phyloP scores from a whole-genome alignment of 2,329 filamentous ascomycete species.

The Alternaria sp. region DNA sequence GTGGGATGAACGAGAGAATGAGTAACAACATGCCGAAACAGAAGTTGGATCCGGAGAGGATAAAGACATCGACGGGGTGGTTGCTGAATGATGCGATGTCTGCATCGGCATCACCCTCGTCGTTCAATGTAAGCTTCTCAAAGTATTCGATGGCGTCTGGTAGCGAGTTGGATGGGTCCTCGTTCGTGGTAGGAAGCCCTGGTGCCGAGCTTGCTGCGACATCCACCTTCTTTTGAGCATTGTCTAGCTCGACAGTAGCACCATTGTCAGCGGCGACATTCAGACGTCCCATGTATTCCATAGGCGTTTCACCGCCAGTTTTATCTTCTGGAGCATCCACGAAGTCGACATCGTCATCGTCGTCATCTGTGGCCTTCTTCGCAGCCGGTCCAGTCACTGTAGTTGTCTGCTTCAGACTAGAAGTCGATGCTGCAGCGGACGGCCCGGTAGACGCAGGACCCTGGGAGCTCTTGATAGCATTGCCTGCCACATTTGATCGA shows the following conservation, averaged over 20 bases:
- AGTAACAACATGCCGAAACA: constrained; percentile 88
- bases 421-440: constrained; percentile 23
- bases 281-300: constrained; percentile 56
- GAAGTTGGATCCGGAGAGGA: constrained; percentile 86
- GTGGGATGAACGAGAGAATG: constrained; percentile 90
- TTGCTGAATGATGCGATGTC: constrained; percentile 69
- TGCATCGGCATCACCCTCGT: constrained; percentile 53
- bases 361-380: constrained; percentile 26
- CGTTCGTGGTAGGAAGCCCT: constrained; percentile 26
- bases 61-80: constrained; percentile 82
- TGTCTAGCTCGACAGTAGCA: constrained; percentile 33
- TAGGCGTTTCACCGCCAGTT: constrained; percentile 55
- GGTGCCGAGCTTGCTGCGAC: constrained; percentile 34
- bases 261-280: constrained; percentile 32
- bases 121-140: constrained; percentile 37
- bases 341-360: constrained; percentile 57
- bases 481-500: constrained; percentile 17
- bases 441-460: constrained; percentile 7
- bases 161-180: constrained; percentile 25
- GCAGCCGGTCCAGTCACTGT: constrained; percentile 2
- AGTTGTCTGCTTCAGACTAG: constrained; percentile 22
- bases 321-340: constrained; percentile 62
- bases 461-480: constrained; percentile 14
- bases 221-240: constrained; percentile 25
- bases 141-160: constrained; percentile 40